Conservation (phyloP, 1,284 basidiomycete genomes). For the Rhodofomes roseus region DNA sequence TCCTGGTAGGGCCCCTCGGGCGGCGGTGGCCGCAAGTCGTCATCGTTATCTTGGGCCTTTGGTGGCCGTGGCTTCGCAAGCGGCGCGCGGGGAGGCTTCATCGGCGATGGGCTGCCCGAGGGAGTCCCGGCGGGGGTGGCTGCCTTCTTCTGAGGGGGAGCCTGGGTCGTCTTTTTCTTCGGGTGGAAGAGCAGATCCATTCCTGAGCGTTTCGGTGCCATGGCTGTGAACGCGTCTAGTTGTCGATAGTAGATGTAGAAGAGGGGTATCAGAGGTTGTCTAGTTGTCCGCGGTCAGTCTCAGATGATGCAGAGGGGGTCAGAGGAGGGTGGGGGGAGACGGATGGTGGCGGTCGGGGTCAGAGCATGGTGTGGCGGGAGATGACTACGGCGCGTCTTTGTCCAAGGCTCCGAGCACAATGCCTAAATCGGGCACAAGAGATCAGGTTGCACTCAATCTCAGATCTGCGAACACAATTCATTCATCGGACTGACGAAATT, state of each 20-base stretch:
- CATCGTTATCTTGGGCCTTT: slow-evolving; percentile 31
- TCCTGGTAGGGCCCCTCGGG: slow-evolving; percentile 65
- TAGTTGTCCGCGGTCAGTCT: background rate
- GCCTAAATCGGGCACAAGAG: background rate
- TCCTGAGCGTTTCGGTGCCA: slow-evolving; percentile 19
- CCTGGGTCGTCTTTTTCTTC: slow-evolving; percentile 16
- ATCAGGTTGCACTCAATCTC: background rate
- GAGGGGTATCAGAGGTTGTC: background rate
- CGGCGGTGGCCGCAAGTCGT: slow-evolving; percentile 41
- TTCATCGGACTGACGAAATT: background rate
- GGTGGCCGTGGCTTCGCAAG: slow-evolving; percentile 16
- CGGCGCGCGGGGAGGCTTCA: slow-evolving; percentile 9
- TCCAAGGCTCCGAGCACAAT: background rate
- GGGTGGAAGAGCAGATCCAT: slow-evolving; percentile 19
- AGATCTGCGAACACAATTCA: background rate
- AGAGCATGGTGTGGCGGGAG: slow-evolving; percentile 6
- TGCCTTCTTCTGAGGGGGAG: slow-evolving; percentile 9
- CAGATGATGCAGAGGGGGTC: background rate
- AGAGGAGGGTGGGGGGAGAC: background rate
- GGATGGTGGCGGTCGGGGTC: slow-evolving; percentile 7
- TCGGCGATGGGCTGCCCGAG: slow-evolving; percentile 3
- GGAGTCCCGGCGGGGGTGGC: background rate
- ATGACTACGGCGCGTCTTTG: slow-evolving; percentile 1
- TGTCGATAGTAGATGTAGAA: background rate
- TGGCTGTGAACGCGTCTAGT: slow-evolving; percentile 2